Conservation (phyloP, 768 basidiomycete genomes). For the Termitomyces sp. region DNA sequence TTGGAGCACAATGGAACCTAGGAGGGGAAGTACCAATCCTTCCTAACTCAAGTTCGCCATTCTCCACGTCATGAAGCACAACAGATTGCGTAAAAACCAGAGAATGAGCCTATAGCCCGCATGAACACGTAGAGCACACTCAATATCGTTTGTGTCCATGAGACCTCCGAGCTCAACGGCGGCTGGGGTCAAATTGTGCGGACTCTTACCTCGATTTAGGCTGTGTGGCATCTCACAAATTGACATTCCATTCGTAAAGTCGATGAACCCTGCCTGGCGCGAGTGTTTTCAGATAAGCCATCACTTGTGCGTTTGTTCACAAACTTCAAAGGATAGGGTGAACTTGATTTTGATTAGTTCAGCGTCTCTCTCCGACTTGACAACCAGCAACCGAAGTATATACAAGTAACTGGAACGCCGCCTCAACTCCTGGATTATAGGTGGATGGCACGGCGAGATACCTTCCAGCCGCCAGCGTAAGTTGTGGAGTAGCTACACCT, state of each 20-base stretch:
- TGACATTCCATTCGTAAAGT: constrained; percentile 7
- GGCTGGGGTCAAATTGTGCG: constrained; percentile 7
- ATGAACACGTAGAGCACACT: constrained; percentile 27
- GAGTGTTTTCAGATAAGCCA: neutral
- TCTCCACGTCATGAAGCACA: constrained; percentile 4
- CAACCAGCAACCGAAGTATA: constrained; percentile 41
- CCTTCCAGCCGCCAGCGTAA: constrained; percentile 50
- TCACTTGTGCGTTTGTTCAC: neutral
- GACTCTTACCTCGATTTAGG: too few species aligned
- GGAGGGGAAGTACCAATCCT: constrained; percentile 9
- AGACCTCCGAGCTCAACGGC: constrained; percentile 28
- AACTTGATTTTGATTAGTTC: neutral
- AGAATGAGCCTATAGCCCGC: constrained; percentile 26
- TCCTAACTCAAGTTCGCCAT: neutral
- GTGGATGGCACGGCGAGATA: constrained; percentile 77
- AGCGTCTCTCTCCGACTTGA: constrained; percentile 15
- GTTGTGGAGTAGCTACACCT: constrained; percentile 59
- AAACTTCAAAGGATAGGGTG: neutral
- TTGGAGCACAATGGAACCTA: constrained; percentile 27
- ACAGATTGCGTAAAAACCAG: constrained; percentile 24
- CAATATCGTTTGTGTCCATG: constrained; percentile 22
- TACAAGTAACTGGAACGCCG: constrained; percentile 54
- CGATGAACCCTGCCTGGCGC: too few species aligned
- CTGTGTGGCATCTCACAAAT: too few species aligned
- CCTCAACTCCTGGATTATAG: constrained; percentile 53